A percentile compares a stretch with the other conserved stretches of the same genome.
Conservation (phyloP, 495 filamentous ascomycete species). For the Daldinia bambusicola region DNA sequence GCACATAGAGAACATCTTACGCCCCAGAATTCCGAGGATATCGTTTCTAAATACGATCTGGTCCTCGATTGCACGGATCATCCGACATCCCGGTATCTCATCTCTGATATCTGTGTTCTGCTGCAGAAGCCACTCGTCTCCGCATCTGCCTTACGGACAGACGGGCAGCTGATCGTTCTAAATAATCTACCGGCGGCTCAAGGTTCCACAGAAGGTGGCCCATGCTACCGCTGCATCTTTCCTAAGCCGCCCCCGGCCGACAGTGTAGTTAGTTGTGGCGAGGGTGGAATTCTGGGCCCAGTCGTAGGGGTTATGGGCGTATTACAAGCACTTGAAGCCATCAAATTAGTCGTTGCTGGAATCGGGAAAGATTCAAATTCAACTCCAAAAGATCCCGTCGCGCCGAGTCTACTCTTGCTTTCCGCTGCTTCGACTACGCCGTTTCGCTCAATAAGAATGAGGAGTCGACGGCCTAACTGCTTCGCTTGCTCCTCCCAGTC, state of each 20-base stretch:
- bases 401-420: slow-evolving; percentile 73
- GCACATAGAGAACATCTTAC: slow-evolving; percentile 69
- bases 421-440: slow-evolving; percentile 72
- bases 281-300: slow-evolving; percentile 90
- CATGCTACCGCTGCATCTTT: slow-evolving; percentile 95
- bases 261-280: slow-evolving; percentile 82
- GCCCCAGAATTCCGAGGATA: slow-evolving; percentile 69
- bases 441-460: slow-evolving; percentile 79
- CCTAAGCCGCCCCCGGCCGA: slow-evolving; percentile 84
- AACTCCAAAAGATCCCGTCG: slow-evolving; percentile 36
- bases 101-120: slow-evolving; percentile 88
- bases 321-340: slow-evolving; percentile 86
- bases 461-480: slow-evolving; percentile 72
- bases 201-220: slow-evolving; percentile 61
- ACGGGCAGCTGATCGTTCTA: slow-evolving; percentile 90
- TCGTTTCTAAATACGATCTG: slow-evolving; percentile 77
- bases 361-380: slow-evolving; percentile 16
- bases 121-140: slow-evolving; percentile 83
- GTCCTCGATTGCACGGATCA: slow-evolving; percentile 96
- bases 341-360: slow-evolving; percentile 75
- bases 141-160: slow-evolving; percentile 84
- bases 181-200: slow-evolving; percentile 68
- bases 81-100: slow-evolving; percentile 88
- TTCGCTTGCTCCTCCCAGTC: slow-evolving; percentile 75
- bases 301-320: slow-evolving; percentile 96